Conservation (phyloP, 306 rosid genomes). For the Vicia villosa region DNA sequence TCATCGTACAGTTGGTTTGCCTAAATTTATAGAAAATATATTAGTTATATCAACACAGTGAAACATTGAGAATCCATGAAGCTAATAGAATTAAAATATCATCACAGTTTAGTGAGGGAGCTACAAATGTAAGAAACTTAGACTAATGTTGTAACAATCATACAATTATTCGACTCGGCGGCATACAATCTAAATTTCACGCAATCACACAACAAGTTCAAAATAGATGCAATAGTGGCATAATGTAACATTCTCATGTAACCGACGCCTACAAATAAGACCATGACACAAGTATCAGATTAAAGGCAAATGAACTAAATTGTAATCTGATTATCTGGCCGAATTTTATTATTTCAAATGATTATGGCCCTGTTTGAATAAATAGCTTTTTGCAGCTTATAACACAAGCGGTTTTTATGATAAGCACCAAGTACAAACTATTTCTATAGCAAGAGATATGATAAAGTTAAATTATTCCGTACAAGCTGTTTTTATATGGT, state of each 20-base stretch:
- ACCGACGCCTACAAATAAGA: slow-evolving; percentile 12
- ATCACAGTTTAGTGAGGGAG: not conserved
- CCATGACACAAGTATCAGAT: not conserved
- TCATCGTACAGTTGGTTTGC: slow-evolving; percentile 90
- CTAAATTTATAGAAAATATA: slow-evolving; percentile 46
- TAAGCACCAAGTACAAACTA: no score
- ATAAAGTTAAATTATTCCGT: no score
- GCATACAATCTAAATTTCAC: slow-evolving; percentile 17
- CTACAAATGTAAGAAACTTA: slow-evolving; percentile 11
- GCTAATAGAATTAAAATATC: slow-evolving; percentile 23
- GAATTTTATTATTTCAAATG: not conserved
- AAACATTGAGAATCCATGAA: slow-evolving; percentile 11
- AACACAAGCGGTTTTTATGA: no score
- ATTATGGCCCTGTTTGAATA: no score
- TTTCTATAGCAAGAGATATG: no score
- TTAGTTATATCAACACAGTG: slow-evolving; percentile 12
- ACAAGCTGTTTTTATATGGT: no score
- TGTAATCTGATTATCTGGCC: slow-evolving; percentile 5
- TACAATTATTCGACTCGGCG: not conserved
- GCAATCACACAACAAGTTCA: not conserved
- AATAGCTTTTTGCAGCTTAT: no score
- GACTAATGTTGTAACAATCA: slow-evolving; percentile 19
- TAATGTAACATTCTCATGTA: not conserved
- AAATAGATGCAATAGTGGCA: not conserved
- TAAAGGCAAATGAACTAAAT: not conserved